phyloP scores from a whole-genome alignment of 2,329 filamentous ascomycete species.

The Geoglossum cookeanum region DNA sequence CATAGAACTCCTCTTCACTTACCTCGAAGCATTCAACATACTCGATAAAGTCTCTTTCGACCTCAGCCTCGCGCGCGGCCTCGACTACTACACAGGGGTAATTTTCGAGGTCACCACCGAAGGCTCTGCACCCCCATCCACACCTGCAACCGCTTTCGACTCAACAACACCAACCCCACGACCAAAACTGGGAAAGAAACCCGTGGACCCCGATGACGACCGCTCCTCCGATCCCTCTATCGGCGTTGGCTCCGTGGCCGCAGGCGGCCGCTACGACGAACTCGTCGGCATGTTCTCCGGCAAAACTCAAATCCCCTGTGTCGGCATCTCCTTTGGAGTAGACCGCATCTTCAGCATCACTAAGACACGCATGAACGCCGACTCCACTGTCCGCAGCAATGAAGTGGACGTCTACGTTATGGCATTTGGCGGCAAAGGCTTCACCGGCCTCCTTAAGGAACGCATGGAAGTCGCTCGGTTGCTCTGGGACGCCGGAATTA shows the following conservation, averaged over 20 bases:
- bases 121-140: slow-evolving; percentile 40
- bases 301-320: slow-evolving; percentile 72
- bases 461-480: slow-evolving; percentile 60
- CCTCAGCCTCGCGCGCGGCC: slow-evolving; percentile 68
- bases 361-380: slow-evolving; percentile 48
- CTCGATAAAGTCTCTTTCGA: slow-evolving; percentile 69
- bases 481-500: slow-evolving; percentile 77
- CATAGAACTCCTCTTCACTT: slow-evolving; percentile 62
- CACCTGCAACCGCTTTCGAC: slow-evolving; percentile 18
- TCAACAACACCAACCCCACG: slow-evolving; percentile 11
- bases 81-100: slow-evolving; percentile 84
- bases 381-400: slow-evolving; percentile 37
- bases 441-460: slow-evolving; percentile 61
- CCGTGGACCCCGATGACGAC: slow-evolving; percentile 39
- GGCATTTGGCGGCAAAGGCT: slow-evolving; percentile 79
- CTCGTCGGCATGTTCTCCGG: slow-evolving; percentile 86
- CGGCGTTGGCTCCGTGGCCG: slow-evolving; percentile 73
- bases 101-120: slow-evolving; percentile 83
- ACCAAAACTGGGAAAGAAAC: slow-evolving; percentile 11
- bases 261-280: slow-evolving; percentile 81
- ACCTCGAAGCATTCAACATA: slow-evolving; percentile 59
- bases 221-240: slow-evolving; percentile 61
- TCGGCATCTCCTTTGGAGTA: slow-evolving; percentile 83
- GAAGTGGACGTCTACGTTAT: slow-evolving; percentile 88
- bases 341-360: slow-evolving; percentile 90